These are phyloP conservation scores for Hypomontagnella monticulosa DNA, from an alignment of 495 filamentous ascomycete species.

Conservation along the genomic window DNA sequence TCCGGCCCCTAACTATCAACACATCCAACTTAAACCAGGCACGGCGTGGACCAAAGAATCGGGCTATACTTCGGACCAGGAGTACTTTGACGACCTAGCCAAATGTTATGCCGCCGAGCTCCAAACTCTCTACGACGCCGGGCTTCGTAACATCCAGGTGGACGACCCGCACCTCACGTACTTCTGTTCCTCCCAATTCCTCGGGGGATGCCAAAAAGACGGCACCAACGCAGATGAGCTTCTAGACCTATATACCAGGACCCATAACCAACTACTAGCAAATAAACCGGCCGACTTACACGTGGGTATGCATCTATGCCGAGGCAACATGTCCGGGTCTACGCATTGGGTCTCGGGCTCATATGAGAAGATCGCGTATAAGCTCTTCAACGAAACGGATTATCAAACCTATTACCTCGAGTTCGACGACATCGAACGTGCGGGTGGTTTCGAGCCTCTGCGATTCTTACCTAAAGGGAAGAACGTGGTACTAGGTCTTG, in stretches of 20 bases:
- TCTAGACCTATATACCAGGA: conserved; percentile 75
- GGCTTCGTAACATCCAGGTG: conserved; percentile 76
- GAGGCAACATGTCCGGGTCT: conserved; percentile 80
- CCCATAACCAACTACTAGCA: conserved; percentile 78
- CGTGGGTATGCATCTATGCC: conserved; percentile 79
- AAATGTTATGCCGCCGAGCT: conserved; percentile 74
- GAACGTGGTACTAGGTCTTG: conserved; percentile 79
- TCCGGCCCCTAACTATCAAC: conserved; percentile 74
- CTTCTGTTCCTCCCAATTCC: conserved; percentile 80
- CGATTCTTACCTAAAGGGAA: conserved; percentile 74
- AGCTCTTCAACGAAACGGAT: conserved; percentile 78
- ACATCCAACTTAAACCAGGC: conserved; percentile 75
- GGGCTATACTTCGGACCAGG: conserved; percentile 70
- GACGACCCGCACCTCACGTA: conserved; percentile 80
- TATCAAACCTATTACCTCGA: conserved; percentile 85
- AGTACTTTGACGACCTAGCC: conserved; percentile 79
- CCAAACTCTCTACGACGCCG: conserved; percentile 74
- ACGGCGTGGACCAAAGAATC: conserved; percentile 70
- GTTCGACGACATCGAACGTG: conserved; percentile 78
- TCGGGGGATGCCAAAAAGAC: conserved; percentile 68
- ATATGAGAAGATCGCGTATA: conserved; percentile 80
- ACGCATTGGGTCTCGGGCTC: conserved; percentile 81
- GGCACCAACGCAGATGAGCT: conserved; percentile 69
- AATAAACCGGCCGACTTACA: conserved; percentile 71
- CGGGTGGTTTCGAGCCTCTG: conserved; percentile 82